phyloP scores from a whole-genome alignment of 2,329 filamentous ascomycete genomes.

The Camptophora hylomeconis region DNA sequence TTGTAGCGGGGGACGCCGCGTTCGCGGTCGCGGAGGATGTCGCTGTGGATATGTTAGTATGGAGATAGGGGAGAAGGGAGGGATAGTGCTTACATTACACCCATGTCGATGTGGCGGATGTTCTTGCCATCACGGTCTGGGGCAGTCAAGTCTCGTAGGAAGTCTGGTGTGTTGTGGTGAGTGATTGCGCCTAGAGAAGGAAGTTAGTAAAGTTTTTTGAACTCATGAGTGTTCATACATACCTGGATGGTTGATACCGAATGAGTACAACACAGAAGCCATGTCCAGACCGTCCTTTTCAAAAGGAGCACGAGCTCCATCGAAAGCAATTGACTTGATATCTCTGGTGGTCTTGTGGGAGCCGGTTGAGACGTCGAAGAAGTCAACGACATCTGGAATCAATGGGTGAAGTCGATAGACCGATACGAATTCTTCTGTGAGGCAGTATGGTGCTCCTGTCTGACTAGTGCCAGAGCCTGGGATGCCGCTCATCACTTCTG shows the following conservation, averaged over 20 bases:
- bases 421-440: constrained; percentile 34
- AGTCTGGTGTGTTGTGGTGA: constrained; percentile 26
- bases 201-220: no score
- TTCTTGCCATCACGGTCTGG: no score
- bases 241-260: constrained; percentile 36
- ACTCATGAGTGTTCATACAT: no score
- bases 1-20: constrained; percentile 12
- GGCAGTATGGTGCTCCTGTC: constrained; percentile 26
- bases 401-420: constrained; percentile 33
- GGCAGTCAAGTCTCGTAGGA: constrained; percentile 28
- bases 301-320: constrained; percentile 5
- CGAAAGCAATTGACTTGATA: constrained; percentile 5
- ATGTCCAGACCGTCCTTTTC: constrained; percentile 20
- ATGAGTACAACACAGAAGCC: constrained; percentile 31
- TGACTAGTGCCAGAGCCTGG: constrained; percentile 27
- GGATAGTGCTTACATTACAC: no score
- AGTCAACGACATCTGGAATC: constrained; percentile 26
- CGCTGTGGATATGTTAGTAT: constrained; percentile 5
- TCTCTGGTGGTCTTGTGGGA: constrained; percentile 18
- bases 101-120: constrained; percentile 25
- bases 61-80: no score
- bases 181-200: constrained; percentile 37
- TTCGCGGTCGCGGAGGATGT: constrained; percentile 8
- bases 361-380: constrained; percentile 21
- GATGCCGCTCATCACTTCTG: constrained; percentile 29